phyloP scores from a whole-genome alignment of 805 yeast genomes.

The Spathaspora arborariae region DNA sequence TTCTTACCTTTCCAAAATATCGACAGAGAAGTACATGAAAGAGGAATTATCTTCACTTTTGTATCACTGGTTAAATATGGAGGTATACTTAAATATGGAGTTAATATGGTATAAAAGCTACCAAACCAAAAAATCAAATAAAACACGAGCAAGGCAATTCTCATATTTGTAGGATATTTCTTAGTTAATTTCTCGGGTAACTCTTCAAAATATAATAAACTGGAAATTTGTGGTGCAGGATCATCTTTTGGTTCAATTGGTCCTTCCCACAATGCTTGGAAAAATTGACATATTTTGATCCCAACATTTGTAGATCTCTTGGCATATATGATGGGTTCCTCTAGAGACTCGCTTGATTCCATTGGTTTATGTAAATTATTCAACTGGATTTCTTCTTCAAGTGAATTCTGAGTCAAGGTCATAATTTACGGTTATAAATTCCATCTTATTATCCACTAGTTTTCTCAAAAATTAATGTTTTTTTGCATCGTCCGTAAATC shows the following conservation, averaged over 20 bases:
- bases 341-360: neutral
- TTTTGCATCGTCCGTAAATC: neutral
- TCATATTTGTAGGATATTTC: conserved; percentile 20
- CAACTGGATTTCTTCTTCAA: neutral
- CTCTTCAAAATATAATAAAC: conserved; percentile 25
- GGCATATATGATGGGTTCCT: neutral
- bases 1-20: conserved; percentile 74
- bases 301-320: neutral
- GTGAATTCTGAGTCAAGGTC: neutral
- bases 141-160: conserved; percentile 25
- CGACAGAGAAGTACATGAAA: conserved; percentile 46
- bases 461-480: neutral
- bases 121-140: conserved; percentile 49
- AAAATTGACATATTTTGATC: neutral
- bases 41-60: conserved; percentile 31
- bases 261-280: conserved; percentile 46
- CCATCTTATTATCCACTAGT: neutral
- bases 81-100: conserved; percentile 44
- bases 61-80: conserved; percentile 25
- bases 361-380: neutral
- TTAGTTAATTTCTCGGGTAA: conserved; percentile 38
- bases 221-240: conserved; percentile 37
- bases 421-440: neutral
- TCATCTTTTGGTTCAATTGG: conserved; percentile 47
- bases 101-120: conserved; percentile 31